Evolutionary conservation across 768 basidiomycete genomes (phyloP), one percentile per base, ranked within the genome.

Genomic region (Naganishia randhawae): DNA sequence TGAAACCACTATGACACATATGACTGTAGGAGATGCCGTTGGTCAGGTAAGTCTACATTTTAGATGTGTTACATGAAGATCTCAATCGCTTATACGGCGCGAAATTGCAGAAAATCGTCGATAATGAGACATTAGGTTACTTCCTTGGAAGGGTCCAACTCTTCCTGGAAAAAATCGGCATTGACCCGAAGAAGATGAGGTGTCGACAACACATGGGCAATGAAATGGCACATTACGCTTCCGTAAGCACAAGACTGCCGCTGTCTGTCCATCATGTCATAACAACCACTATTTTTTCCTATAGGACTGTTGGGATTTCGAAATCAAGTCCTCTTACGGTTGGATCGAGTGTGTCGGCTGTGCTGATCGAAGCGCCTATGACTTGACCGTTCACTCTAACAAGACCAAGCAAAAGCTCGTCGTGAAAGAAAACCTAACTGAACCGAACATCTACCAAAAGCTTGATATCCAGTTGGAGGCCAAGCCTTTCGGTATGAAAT

Each of bases 311-410:
- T 99, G 96, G 96, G 96, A 99, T 77, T 96, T 94, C 50, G 96
- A 99, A 83, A 97, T 98, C 72, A 85, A 92, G 71, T 92, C 91
- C 64, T 89, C 91, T 55, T 88, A 88, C 70, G 86, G 89, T 51
- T 99, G 96, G 96, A 95, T 92, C 63, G 96, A 99, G 82, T 99
- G 96, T 79, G 94, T 98, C 65, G 96, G 96, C 10, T 99, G 96
- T 81, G 96, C 96, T 39, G 96, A 99, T 81, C 89, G 96, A 53
- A 91, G 93, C 0, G 95, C 96, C 57, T 98, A 97, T 80, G 96
- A 99, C 81, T 81, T 99, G 73, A 87, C 86, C 37, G 94, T 97
- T 67, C 96, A 98, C 77, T 84, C 88, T 68, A 84, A 85, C 33
- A 87, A 83, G 82, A 98, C 96, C 32, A 90, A 91, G 2, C 86